Evolutionary conservation across 2,329 filamentous ascomycete genomes (phyloP).

Genomic region (Chrysosporium keratinophilum): DNA sequence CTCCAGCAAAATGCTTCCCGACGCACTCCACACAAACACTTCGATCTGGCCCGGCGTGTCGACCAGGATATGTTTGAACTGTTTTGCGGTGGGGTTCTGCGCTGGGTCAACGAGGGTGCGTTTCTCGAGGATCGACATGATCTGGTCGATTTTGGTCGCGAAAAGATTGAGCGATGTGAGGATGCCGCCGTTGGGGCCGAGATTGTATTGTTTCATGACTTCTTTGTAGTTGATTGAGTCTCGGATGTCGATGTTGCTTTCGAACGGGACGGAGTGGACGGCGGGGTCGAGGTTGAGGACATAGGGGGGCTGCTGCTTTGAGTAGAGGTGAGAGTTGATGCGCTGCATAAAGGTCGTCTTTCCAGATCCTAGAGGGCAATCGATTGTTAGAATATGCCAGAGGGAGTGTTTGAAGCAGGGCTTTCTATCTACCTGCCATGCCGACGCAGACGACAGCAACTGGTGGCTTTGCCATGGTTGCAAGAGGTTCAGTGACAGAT

Average conservation of each 20-base stretch:
- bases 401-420: background rate
- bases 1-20: constrained; percentile 84
- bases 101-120: constrained; percentile 52
- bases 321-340: constrained; percentile 86
- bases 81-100: constrained; percentile 43
- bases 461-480: constrained; percentile 45
- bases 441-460: constrained; percentile 86
- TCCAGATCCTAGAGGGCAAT: constrained; percentile 56
- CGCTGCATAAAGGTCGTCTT: constrained; percentile 99
- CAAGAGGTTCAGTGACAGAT: constrained; percentile 6
- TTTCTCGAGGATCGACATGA: constrained; percentile 82
- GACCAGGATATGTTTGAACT: constrained; percentile 74
- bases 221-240: constrained; percentile 99
- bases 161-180: constrained; percentile 93
- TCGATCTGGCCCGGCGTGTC: constrained; percentile 98
- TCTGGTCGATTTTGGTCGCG: constrained; percentile 95
- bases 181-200: constrained; percentile 94
- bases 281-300: constrained; percentile 96
- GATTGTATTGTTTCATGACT: constrained; percentile 98
- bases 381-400: constrained; percentile 8
- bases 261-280: constrained; percentile 85
- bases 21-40: constrained; percentile 97
- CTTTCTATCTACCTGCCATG: constrained; percentile 65
- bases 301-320: constrained; percentile 71
- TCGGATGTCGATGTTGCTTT: constrained; percentile 96